A percentile compares a stretch with the other conserved stretches of the same genome.
Conservation (phyloP, 306 rosid genomes). For the Malus fusca region DNA sequence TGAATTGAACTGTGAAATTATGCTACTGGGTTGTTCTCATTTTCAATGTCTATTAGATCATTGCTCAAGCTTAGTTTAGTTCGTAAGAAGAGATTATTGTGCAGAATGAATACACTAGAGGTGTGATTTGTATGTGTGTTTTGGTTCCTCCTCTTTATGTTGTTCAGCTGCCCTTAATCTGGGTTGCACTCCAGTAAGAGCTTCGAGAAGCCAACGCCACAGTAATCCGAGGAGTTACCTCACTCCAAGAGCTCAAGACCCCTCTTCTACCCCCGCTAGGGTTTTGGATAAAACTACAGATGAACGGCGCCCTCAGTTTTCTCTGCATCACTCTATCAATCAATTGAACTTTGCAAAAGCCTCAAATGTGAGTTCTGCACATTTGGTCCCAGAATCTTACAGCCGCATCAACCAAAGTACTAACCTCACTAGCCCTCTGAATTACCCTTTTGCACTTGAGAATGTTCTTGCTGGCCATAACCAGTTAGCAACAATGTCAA, state of each 20-base stretch:
- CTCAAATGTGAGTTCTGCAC: conserved; percentile 25
- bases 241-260: conserved; percentile 58
- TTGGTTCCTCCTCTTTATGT: conserved; percentile 13
- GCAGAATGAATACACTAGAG: conserved; percentile 21
- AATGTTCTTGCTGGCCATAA: conserved; percentile 35
- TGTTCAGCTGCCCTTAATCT: conserved; percentile 94
- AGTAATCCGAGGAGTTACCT: conserved; percentile 83
- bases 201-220: conserved; percentile 96
- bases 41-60: neutral
- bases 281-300: conserved; percentile 29
- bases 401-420: conserved; percentile 30
- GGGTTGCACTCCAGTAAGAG: conserved; percentile 84
- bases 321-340: conserved; percentile 32
- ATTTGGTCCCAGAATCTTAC: conserved; percentile 42
- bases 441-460: conserved; percentile 41
- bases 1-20: conserved; percentile 21
- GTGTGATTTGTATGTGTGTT: conserved; percentile 27
- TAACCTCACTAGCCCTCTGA: conserved; percentile 30
- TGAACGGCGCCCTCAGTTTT: conserved; percentile 32
- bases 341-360: conserved; percentile 37
- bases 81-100: neutral
- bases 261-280: conserved; percentile 37
- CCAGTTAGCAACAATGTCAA: conserved; percentile 39
- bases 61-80: neutral
- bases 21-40: conserved; percentile 13